Base-by-base conservation (phyloP, 139 green algal species). In the Chlamydomonas asymmetrica region DNA sequence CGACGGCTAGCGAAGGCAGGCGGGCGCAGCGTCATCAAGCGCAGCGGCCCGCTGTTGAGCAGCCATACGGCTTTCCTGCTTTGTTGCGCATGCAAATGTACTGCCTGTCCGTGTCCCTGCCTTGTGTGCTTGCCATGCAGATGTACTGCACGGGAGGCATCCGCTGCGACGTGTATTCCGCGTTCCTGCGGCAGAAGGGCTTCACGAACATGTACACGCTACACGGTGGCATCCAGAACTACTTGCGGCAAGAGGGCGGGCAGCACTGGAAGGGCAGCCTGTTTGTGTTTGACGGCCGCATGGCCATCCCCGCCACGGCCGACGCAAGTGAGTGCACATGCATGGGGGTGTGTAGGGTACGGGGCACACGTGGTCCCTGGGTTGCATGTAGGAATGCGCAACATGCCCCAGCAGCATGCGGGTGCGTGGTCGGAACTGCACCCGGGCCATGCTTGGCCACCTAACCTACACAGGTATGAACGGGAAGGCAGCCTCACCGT, bases 81-180 rank as follows among this genome's bases (percentile, higher is more conserved):
- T n/a, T n/a, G n/a, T n/a, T 57, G 40, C 38, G 7, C 40, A 38
- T 78, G n/a, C 71, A 71, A 3, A n/a, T 66, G 43, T 29, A 64
- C 43, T 31, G 57, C 57, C 20, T 22, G 29, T 31, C 48, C 48
- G 20, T 1, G 22, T 57, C 20, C 22, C 22, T 57, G 48, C 22
- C 22, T 18, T 22, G 48, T 57, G 20, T 1, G 22, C 23, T 63
- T 63, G 54, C 23, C 23, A 27, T 71, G 62, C 82, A 91, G 92
- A 99, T 99, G 93, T 99, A 99, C 86, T 99, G 96, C 90, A 99
- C 96, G n/a, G 96, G 96, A 5, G 96, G 96, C 79, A 99, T 99
- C 76, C 94, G 96, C 50, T 99, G 96, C 85, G 96, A 99, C 82
- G 86, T 99, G 20, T 99, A 99, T 84, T 95, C 88, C 27, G 92